Percentiles rank a stretch among this genome's conserved stretches.
Evolutionary conservation across 495 filamentous ascomycete species (phyloP).

Genomic region (Podospora pseudopauciseta): DNA sequence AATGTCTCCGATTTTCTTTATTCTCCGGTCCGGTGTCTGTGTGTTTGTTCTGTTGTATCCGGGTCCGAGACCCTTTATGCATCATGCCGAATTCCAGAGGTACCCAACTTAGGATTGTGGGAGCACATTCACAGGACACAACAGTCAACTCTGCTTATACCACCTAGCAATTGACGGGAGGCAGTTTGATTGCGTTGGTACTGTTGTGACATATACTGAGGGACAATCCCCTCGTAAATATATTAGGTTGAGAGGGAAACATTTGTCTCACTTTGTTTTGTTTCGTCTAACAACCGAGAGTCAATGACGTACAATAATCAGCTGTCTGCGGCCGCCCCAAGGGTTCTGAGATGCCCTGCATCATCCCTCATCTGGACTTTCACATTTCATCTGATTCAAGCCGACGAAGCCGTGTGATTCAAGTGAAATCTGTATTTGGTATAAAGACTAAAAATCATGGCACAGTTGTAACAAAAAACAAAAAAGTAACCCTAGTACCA

Average conservation of each 20-base stretch:
- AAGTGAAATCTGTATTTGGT: neutral
- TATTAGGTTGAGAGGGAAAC: too few relatives aligned
- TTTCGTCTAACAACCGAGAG: neutral
- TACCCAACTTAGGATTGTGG: neutral
- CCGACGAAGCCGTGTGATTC: neutral
- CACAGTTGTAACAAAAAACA: neutral
- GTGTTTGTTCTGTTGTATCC: neutral
- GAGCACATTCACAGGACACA: too few relatives aligned
- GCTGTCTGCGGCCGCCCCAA: neutral
- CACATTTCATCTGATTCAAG: neutral
- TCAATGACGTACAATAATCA: neutral
- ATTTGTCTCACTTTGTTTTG: neutral
- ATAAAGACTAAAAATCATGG: neutral
- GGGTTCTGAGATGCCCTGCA: neutral
- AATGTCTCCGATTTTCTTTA: neutral
- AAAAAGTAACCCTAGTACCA: neutral
- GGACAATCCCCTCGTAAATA: too few relatives aligned
- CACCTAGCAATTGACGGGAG: too few relatives aligned
- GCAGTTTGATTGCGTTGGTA: too few relatives aligned
- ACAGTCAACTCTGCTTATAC: too few relatives aligned
- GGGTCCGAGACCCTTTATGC: neutral
- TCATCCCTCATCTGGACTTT: neutral
- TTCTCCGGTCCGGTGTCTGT: neutral
- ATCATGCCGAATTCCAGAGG: neutral
- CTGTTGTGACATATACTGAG: too few relatives aligned